Evolutionary conservation across 768 basidiomycete genomes (phyloP), one percentile per base, ranked within the genome.

Genomic region (Mycena latifolia): DNA sequence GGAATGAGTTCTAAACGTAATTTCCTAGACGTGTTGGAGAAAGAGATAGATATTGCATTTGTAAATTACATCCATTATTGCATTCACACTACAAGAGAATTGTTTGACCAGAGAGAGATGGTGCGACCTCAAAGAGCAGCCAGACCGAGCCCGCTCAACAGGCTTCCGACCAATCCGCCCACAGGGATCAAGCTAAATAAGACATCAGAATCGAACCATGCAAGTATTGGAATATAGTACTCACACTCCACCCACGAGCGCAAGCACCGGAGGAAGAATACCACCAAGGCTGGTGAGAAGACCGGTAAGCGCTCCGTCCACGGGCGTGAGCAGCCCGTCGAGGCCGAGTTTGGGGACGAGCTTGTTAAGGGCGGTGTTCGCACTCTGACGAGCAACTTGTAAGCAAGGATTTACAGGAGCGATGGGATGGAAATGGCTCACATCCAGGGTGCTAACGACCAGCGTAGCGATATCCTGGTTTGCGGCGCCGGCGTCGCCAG

Each of bases 1-100:
- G 60, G 29, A 61, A 61, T 28, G 59, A 61, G 27, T 55, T 63
- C 46, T n/a, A n/a, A n/a, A n/a, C n/a, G n/a, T n/a, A n/a, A n/a
- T n/a, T n/a, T n/a, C n/a, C n/a, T n/a, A n/a, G n/a, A n/a, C n/a
- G n/a, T n/a, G n/a, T n/a, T n/a, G n/a, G n/a, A n/a, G n/a, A n/a
- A n/a, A n/a, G n/a, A n/a, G n/a, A n/a, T n/a, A n/a, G n/a, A n/a
- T n/a, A n/a, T n/a, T n/a, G n/a, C n/a, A n/a, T n/a, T n/a, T n/a
- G n/a, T n/a, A n/a, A n/a, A n/a, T n/a, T n/a, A n/a, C n/a, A n/a
- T n/a, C n/a, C n/a, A n/a, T n/a, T n/a, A n/a, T n/a, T n/a, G n/a
- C n/a, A n/a, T n/a, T n/a, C n/a, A n/a, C n/a, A n/a, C n/a, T n/a
- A n/a, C n/a, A n/a, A n/a, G n/a, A n/a, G n/a, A n/a, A n/a, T n/a